Evolutionary conservation across 2,329 filamentous ascomycete species (phyloP), one percentile per base, ranked within the genome.

Genomic region (Colletotrichum salicis): DNA sequence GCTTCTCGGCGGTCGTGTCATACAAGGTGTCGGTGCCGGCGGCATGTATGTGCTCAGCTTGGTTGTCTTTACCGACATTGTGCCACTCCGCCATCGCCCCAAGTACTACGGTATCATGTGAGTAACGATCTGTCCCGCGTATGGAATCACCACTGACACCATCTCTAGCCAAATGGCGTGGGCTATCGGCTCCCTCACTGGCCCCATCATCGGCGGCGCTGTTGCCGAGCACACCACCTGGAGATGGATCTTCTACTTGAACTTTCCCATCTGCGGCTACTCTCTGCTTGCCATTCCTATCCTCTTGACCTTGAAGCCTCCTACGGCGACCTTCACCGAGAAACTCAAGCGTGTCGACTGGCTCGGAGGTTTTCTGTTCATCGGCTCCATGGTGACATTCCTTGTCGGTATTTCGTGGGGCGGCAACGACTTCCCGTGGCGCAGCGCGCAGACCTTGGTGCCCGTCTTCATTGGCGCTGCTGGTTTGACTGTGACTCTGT

Each of bases 171-270:
- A 81, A 48, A 78, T 78, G 22, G 78, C 82, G 0, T 84, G 81
- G 79, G 81, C 81, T 1, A 62, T 87, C 19, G 85, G 84, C 0
- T 82, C 80, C 29, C 80, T 80, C 0, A 64, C 85, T 7, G 85
- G 81, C 0, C 82, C 83, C 1, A 77, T 85, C 51, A 75, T 84
- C 4, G 83, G 82, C 2, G 82, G 82, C 5, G 75, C 76, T 31
- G 79, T 82, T 65, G 80, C 77, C 1, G 71, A 82, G 62, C 75
- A 76, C n/a, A 79, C 77, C 1, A 80, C 80, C 1, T 87, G 85
- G 85, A 77, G 82, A 10, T 87, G 84, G 84, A 80, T 83, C 29
- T 88, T 89, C 73, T 86, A 85, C 70, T 73, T 86, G 58, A 86
- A 84, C 79, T 80, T 86, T 45, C 84, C 84, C 15, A 81, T 85